Base-by-base conservation (phyloP, 192 early-diverging fungal genomes). In the Coemansia sp. region DNA sequence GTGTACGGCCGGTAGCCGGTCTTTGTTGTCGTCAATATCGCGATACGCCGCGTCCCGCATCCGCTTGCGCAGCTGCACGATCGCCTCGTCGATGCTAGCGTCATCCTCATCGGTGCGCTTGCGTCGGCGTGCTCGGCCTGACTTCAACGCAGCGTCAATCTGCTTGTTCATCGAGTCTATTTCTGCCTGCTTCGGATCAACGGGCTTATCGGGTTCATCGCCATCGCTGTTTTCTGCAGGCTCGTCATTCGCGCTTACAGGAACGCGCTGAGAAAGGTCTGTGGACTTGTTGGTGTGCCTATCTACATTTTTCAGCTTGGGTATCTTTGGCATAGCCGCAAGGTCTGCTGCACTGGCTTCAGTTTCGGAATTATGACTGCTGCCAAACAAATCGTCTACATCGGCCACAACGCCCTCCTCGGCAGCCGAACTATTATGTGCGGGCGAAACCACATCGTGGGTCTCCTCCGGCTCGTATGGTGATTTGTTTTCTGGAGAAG, bases 31-130 rank as follows among this genome's bases (percentile, higher is more conserved):
- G 54, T 71, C 65, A 35, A 71, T 73, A 42, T 80, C 79, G 28
- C 65, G 69, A 28, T 80, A 73, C 3, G 72, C 68, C 20, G 72
- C 72, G 16, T 80, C 72, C 11, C 64, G 63, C 79, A 80, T 80
- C 53, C 72, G 79, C 54, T 71, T 68, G 7, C 69, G 59, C 50
- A 80, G 57, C 37, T 64, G 54, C n/a, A 68, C 62, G 26, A 80
- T 66, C 47, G 64, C 60, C 51, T 80, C 79, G 59, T 80, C 79
- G 16, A 70, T 53, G n/a, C 64, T 33, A 3, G 61, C 62, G 28
- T 80, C 79, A 47, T 74, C 65, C 10, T 80, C 76, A 30, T 80
- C 78, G 0, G 65, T 70, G 51, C 65, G 73, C 57, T 67, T 75
- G 61, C 72, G 68, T 49, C 66, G 55, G 45, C 69, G 72, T 19